Evolutionary conservation across 2,329 filamentous ascomycete species (phyloP), one percentile per base, ranked within the genome.

Genomic region (Waltergamsia citrina): DNA sequence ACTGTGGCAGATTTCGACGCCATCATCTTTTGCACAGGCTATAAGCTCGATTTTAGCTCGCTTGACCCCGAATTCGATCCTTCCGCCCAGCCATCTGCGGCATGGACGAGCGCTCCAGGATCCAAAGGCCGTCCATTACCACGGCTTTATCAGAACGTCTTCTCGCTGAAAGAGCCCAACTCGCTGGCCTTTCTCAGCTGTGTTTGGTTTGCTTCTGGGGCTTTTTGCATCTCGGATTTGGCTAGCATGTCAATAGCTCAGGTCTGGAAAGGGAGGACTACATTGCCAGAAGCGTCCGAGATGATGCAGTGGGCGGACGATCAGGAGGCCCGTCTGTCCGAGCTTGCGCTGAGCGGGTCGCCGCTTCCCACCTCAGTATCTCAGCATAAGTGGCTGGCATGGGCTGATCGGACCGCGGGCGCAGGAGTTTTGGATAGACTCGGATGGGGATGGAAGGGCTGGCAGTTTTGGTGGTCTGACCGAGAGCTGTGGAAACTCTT

Each of bases 111-210:
- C 41, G 49, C 29, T 40, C 50, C 24, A 35, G 50, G 37, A 40
- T 53, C 38, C 15, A 43, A 43, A 43, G 52, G 41, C 9, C 40
- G 48, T 2, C 37, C 50, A 1, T 47, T 62, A 5, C 53, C 57
- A 7, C 42, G 53, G 1, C 47, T 68, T 2, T 67, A 60, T 34
- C 56, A 58, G 32, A 65, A 65, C 38, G 45, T 67, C 6, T 63
- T 70, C 39, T 63, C 64, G 2, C 51, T 62, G 0, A 45, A 54
- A 17, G 46, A 61, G 17, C 60, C 63, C 4, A 51, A 63, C 8
- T 63, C 59, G 7, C 51, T 69, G 5, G 67, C 62, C 0, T 58
- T 67, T 33, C 44, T 65, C 36, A 57, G 59, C 38, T 55, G 55
- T 34, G 45, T 52, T 7, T 51, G 53, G 6, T 52, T 57, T 23